These are phyloP conservation scores for Cladosporium sp. DNA, from an alignment of 2,329 filamentous ascomycete genomes.

Conservation along the genomic window DNA sequence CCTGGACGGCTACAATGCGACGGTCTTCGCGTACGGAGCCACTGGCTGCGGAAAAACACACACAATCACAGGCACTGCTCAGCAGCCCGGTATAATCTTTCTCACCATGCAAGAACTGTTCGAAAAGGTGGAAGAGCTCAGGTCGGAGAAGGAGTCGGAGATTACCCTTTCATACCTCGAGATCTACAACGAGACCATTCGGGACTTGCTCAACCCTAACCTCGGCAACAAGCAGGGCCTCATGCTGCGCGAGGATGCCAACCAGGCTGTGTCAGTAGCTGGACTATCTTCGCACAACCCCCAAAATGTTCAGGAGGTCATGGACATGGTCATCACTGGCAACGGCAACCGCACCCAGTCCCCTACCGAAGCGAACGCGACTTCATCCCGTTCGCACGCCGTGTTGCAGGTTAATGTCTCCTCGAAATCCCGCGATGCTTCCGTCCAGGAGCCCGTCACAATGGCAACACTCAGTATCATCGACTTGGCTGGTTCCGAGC, in stretches of 20 bases:
- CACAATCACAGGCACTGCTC: slow-evolving; percentile 81
- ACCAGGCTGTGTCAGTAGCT: slow-evolving; percentile 84
- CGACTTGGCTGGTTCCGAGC: slow-evolving; percentile 90
- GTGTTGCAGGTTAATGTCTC: slow-evolving; percentile 96
- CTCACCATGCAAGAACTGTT: slow-evolving; percentile 98
- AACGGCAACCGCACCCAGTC: slow-evolving; percentile 95
- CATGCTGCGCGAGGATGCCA: slow-evolving; percentile 90
- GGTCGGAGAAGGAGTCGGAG: slow-evolving; percentile 81
- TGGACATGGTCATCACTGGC: slow-evolving; percentile 97
- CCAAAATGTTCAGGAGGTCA: slow-evolving; percentile 87
- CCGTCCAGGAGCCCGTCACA: slow-evolving; percentile 88
- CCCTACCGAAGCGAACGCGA: slow-evolving; percentile 93
- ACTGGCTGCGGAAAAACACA: slow-evolving; percentile 98
- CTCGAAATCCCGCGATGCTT: slow-evolving; percentile 87
- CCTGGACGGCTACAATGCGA: slow-evolving; percentile 95
- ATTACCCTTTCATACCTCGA: slow-evolving; percentile 91
- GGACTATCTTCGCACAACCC: slow-evolving; percentile 89
- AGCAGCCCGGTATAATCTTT: slow-evolving; percentile 96
- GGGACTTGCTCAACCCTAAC: slow-evolving; percentile 82
- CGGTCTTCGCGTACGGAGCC: slow-evolving; percentile 95
- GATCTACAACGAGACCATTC: slow-evolving; percentile 98
- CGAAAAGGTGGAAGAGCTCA: slow-evolving; percentile 83
- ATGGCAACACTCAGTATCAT: slow-evolving; percentile 99
- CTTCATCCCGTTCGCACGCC: slow-evolving; percentile 92
- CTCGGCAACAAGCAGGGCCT: slow-evolving; percentile 74